Evolutionary conservation across 371 early-diverging fungal species (phyloP).

Genomic region (Mucor sp.): DNA sequence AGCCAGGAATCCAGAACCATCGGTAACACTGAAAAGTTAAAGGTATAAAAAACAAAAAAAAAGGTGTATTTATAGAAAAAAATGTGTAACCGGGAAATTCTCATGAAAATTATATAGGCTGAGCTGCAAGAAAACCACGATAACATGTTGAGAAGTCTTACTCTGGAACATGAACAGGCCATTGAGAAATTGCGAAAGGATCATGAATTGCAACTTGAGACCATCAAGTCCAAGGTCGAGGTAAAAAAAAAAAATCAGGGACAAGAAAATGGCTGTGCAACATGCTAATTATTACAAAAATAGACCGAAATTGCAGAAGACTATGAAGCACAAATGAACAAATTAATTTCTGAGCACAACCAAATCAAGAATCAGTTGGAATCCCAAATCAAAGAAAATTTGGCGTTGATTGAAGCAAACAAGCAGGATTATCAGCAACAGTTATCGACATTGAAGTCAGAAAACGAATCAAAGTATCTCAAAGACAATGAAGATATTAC

Average conservation of each 20-base stretch:
- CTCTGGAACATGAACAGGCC: conserved; percentile 10
- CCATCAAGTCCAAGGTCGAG: conserved; percentile 22
- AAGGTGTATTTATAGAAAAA: not conserved
- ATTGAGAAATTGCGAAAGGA: conserved; percentile 11
- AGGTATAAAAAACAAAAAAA: conserved; percentile 17
- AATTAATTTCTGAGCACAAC: conserved; percentile 20
- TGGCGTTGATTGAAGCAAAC: conserved; percentile 3
- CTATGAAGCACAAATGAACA: conserved; percentile 22
- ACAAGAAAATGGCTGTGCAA: not conserved
- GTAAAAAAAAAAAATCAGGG: conserved; percentile 8
- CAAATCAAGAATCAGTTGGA: conserved; percentile 15
- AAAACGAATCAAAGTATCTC: conserved; percentile 19
- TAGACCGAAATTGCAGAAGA: conserved; percentile 25
- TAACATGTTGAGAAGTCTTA: not conserved
- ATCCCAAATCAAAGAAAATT: conserved; percentile 8
- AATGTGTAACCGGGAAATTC: not conserved
- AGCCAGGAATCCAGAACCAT: conserved; percentile 16
- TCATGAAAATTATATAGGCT: conserved; percentile 11
- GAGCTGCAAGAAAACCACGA: conserved; percentile 20
- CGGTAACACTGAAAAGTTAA: conserved; percentile 22
- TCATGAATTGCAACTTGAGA: conserved; percentile 21
- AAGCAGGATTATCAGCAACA: conserved; percentile 3
- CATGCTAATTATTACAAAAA: not conserved
- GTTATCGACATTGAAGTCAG: conserved; percentile 1
- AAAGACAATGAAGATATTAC: conserved; percentile 36